A percentile compares a stretch with the other conserved stretches of the same genome.
Conservation (phyloP, 345 rosid genomes). For the Citrus sinensis region DVS_A1.0 CM039163.1:42277001-42277500, state of each 20-base stretch:
- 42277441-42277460: background rate
- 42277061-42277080: conserved; percentile 59
- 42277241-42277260: background rate
- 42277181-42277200: conserved; percentile 82
- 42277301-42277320: conserved; percentile 1
- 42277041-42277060: conserved; percentile 45
- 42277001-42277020: conserved; percentile 55
- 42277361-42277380: background rate
- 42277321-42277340: conserved; percentile 4
- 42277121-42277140: conserved; percentile 48
- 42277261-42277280: background rate
- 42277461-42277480: background rate
- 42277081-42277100: conserved; percentile 53
- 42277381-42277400: background rate
- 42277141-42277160: conserved; percentile 78
- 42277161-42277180: conserved; percentile 31
- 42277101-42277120: conserved; percentile 33
- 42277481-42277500: background rate
- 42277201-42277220: conserved; percentile 56
- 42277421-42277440: background rate
- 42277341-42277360: background rate
- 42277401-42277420: background rate
- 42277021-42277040: conserved; percentile 59
- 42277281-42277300: background rate
- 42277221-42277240: background rate